Conservation (phyloP, 2,329 filamentous ascomycete genomes). For the Penicillium rolfsii region DNA sequence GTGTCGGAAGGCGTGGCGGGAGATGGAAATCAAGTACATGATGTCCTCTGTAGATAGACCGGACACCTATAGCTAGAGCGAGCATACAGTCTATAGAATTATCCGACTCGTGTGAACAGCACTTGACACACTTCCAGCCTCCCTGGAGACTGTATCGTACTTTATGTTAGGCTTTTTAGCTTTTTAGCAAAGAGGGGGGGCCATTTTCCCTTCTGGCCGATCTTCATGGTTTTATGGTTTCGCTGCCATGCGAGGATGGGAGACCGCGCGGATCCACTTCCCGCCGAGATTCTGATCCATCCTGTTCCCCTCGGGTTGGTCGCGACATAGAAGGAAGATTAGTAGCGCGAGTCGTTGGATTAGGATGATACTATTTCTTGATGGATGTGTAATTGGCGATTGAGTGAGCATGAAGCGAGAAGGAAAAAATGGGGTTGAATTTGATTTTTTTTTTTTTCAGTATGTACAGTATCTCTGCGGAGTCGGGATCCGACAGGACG, state of each 20-base stretch:
- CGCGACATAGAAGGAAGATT: no score
- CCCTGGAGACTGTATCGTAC: neutral
- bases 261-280: slow-evolving; percentile 14
- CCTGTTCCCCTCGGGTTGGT: neutral
- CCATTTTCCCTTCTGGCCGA: neutral
- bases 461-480: neutral
- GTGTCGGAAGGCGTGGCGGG: neutral
- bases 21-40: neutral
- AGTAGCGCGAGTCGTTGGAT: no score
- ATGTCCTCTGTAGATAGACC: neutral
- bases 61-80: no score
- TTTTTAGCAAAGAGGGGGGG: no score
- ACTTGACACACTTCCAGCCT: neutral
- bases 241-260: slow-evolving; percentile 8
- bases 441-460: neutral
- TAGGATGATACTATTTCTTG: no score
- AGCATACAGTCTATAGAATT: neutral
- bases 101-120: neutral
- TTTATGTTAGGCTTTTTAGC: neutral
- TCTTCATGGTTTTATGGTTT: slow-evolving; percentile 6
- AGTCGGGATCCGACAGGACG: neutral
- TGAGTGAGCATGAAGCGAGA: no score
- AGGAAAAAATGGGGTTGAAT: no score
- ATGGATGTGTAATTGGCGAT: no score
- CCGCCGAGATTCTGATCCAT: slow-evolving; percentile 15